Conservation (phyloP, 2,329 filamentous ascomycete species). For the Aspergillus sergii region DNA sequence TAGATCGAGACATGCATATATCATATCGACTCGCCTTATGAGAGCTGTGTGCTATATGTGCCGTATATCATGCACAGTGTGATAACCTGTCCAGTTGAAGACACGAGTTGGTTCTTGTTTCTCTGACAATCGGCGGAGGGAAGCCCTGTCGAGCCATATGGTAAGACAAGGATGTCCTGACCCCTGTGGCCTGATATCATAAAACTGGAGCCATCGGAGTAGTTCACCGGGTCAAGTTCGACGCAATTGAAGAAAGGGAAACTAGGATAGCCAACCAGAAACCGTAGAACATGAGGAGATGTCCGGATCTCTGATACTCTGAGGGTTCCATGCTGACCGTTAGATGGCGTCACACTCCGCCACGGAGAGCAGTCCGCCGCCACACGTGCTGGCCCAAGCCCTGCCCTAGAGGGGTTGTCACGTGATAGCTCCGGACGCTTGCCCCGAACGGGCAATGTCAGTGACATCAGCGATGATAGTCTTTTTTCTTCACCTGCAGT, state of each 20-base stretch:
- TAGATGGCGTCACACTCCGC: background rate
- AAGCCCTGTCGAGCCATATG: background rate
- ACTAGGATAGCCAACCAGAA: background rate
- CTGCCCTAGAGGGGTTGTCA: conserved; percentile 6
- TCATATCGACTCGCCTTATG: background rate
- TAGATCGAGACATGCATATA: background rate
- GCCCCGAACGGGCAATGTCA: background rate
- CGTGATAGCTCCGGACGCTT: conserved; percentile 1
- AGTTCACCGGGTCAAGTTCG: background rate
- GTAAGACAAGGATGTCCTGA: background rate
- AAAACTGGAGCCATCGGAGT: background rate
- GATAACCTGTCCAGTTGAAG: background rate
- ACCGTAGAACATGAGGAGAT: background rate
- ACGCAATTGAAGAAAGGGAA: background rate
- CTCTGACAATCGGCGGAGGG: background rate
- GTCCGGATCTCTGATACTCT: background rate
- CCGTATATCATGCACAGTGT: background rate
- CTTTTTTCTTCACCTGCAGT: background rate
- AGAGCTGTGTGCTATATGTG: background rate
- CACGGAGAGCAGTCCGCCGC: background rate
- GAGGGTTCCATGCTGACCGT: background rate
- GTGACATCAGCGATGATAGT: conserved; percentile 11
- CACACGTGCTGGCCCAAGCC: background rate
- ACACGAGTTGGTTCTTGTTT: too few relatives aligned
- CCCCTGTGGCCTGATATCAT: conserved; percentile 3